Conservation (phyloP, 2,329 filamentous ascomycete species). For the Fusarium sp. region DNA sequence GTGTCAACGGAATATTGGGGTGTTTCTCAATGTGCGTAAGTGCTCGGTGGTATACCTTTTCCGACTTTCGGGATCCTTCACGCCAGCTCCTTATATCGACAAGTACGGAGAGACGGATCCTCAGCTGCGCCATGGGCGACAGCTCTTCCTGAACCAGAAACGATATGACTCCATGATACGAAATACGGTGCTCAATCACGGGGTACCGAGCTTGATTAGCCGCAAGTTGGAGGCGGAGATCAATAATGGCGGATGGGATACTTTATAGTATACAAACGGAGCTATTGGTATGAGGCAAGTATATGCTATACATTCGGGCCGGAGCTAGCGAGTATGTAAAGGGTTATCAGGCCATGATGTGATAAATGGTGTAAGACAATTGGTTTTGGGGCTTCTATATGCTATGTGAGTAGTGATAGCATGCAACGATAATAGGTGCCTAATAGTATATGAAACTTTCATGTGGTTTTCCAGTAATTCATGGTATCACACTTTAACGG, state of each 20-base stretch:
- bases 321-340: background rate
- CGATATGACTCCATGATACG: conserved; percentile 89
- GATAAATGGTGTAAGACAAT: conserved; percentile 1
- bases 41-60: conserved; percentile 91
- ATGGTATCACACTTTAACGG: background rate
- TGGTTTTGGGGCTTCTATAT: background rate
- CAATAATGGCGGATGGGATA: conserved; percentile 98
- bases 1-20: conserved; percentile 87
- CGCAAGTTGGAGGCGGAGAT: conserved; percentile 93
- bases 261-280: conserved; percentile 44
- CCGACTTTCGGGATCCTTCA: conserved; percentile 81
- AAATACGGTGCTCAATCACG: conserved; percentile 85
- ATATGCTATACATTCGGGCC: background rate
- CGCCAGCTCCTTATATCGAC: conserved; percentile 91
- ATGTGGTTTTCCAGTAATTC: background rate
- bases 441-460: background rate
- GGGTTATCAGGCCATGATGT: background rate
- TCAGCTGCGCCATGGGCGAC: conserved; percentile 85
- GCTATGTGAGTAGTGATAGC: background rate
- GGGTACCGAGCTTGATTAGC: conserved; percentile 87
- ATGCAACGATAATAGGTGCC: conserved; percentile 7
- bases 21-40: conserved; percentile 97
- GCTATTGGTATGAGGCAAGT: background rate
- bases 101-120: conserved; percentile 94
- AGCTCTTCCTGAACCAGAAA: conserved; percentile 91